These are phyloP conservation scores for Orbilia quercus DNA, from an alignment of 2,329 filamentous ascomycete species.

Conservation along the genomic window DNA sequence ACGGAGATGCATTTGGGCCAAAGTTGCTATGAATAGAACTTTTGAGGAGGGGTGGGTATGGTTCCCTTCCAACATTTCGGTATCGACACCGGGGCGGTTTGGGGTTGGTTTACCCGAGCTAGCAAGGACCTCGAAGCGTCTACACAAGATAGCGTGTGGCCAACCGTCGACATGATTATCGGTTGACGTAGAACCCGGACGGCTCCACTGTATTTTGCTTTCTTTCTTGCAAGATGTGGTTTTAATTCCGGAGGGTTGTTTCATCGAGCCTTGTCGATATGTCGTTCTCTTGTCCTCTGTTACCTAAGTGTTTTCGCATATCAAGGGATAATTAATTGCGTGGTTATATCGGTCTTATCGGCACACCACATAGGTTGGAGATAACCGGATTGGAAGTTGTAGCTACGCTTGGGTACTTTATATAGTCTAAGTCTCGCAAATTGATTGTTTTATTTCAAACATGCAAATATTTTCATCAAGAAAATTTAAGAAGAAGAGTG, in stretches of 20 bases:
- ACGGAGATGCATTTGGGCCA: slow-evolving; percentile 15
- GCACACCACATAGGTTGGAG: slow-evolving; percentile 18
- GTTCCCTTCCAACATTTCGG: slow-evolving; percentile 20
- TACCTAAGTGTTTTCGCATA: slow-evolving; percentile 42
- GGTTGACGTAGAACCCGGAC: slow-evolving; percentile 44
- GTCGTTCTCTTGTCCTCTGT: slow-evolving; percentile 29
- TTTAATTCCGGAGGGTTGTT: background rate
- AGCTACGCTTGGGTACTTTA: background rate
- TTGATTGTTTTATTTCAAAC: no score
- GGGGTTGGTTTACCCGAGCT: slow-evolving; percentile 48
- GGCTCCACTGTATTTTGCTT: slow-evolving; percentile 8
- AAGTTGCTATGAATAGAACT: slow-evolving; percentile 48
- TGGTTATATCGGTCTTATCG: slow-evolving; percentile 31
- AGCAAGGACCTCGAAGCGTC: slow-evolving; percentile 14
- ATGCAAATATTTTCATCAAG: background rate
- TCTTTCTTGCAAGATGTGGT: background rate
- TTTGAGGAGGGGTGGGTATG: no score
- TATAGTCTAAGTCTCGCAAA: background rate
- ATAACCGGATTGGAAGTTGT: slow-evolving; percentile 3
- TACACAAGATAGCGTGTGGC: slow-evolving; percentile 9
- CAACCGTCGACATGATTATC: slow-evolving; percentile 42
- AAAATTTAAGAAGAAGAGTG: background rate
- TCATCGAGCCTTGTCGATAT: slow-evolving; percentile 9
- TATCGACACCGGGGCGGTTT: slow-evolving; percentile 29
- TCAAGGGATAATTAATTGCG: slow-evolving; percentile 31